Conservation (phyloP, 768 basidiomycete genomes). For the Mycena venus region DNA sequence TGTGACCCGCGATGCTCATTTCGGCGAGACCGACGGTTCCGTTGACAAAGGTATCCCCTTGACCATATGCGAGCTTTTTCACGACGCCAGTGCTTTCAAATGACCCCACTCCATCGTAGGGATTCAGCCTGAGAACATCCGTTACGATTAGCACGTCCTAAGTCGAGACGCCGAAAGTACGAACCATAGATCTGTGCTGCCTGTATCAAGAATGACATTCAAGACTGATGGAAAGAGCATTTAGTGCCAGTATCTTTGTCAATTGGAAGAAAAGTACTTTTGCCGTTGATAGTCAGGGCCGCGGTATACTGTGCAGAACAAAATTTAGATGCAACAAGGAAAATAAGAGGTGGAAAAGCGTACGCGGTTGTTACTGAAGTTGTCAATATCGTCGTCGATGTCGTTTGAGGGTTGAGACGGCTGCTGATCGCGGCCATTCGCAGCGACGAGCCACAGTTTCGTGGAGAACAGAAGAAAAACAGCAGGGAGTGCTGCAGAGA, state of each 20-base stretch:
- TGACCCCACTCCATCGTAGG: not conserved
- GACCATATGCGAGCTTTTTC: not conserved
- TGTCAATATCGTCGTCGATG: not conserved
- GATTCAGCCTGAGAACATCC: not conserved
- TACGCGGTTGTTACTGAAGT: not conserved
- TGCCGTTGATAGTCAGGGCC: not conserved
- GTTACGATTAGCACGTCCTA: not conserved
- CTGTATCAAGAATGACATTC: conserved; percentile 24
- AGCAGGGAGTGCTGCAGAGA: not conserved
- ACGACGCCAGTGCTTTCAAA: conserved; percentile 14
- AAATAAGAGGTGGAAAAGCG: not conserved
- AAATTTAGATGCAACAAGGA: not conserved
- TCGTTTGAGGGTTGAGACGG: not conserved
- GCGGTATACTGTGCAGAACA: not conserved
- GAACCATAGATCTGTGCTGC: conserved; percentile 24
- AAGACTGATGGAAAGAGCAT: not conserved
- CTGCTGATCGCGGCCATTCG: conserved; percentile 14
- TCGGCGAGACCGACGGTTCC: conserved; percentile 9
- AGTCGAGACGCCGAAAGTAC: not conserved
- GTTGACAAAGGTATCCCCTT: conserved; percentile 4
- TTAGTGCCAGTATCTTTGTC: not conserved
- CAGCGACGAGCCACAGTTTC: not conserved
- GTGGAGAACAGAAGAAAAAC: not conserved
- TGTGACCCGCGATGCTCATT: conserved; percentile 3
- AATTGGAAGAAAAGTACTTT: not conserved